A percentile compares a stretch with the other conserved stretches of the same genome.
phyloP scores from a whole-genome alignment of 495 filamentous ascomycete species.

The Viridothelium virens region DNA sequence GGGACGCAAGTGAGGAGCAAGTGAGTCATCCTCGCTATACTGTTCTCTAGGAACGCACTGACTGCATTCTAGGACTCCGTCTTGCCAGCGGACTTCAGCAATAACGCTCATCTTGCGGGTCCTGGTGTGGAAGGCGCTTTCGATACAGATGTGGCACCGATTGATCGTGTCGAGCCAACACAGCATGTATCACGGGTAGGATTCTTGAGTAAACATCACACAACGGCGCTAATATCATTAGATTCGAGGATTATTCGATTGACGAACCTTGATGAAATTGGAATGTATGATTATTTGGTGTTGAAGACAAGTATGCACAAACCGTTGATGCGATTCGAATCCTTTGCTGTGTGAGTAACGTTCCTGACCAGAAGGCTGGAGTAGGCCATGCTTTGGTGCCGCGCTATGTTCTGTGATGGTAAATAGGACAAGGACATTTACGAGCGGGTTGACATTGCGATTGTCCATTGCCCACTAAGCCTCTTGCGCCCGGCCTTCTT shows the following conservation, averaged over 20 bases:
- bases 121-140: constrained; percentile 16
- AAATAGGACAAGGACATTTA: no score
- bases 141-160: constrained; percentile 29
- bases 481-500: no score
- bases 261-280: constrained; percentile 6
- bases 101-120: constrained; percentile 28
- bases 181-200: constrained; percentile 55
- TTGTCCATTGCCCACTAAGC: no score
- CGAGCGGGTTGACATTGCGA: no score
- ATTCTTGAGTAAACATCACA: not conserved
- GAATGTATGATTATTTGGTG: not conserved
- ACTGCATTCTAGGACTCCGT: constrained; percentile 23
- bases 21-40: constrained; percentile 36
- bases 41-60: constrained; percentile 8
- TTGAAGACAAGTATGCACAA: not conserved
- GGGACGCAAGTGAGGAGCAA: constrained; percentile 61
- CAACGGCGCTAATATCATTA: constrained; percentile 26
- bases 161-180: constrained; percentile 52
- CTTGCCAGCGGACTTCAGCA: constrained; percentile 35
- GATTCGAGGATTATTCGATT: constrained; percentile 50
- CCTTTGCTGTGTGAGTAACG: not conserved
- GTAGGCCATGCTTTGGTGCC: no score
- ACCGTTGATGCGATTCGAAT: not conserved
- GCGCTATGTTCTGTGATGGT: no score
- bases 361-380: no score